A percentile compares a stretch with the other conserved stretches of the same genome.
Evolutionary conservation across 176 grass and related monocot species (phyloP).

Genomic region (Musa troglodytarum): DNA sequence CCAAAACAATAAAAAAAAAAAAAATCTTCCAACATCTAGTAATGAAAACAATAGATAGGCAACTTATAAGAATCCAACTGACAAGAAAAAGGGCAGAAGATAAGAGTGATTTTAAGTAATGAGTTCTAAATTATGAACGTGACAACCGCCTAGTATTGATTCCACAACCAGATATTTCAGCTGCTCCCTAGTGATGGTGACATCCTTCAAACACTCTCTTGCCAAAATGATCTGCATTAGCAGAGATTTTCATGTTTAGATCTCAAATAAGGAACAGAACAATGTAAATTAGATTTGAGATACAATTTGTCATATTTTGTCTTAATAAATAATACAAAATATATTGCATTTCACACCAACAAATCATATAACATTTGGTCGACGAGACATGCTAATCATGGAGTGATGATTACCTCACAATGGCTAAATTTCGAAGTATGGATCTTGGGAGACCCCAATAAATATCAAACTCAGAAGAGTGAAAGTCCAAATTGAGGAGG

Average conservation of each 20-base stretch:
- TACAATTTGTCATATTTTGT: not conserved
- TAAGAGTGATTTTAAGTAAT: not conserved
- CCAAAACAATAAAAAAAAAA: not conserved
- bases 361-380: not conserved
- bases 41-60: not conserved
- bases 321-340: not conserved
- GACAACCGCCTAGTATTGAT: slow-evolving; percentile 82
- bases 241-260: slow-evolving; percentile 5
- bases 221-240: slow-evolving; percentile 83
- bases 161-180: slow-evolving; percentile 95
- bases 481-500: not conserved
- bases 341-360: not conserved
- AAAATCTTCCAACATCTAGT: not conserved
- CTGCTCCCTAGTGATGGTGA: slow-evolving; percentile 78
- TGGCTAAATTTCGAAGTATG: not conserved
- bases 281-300: not conserved
- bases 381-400: not conserved
- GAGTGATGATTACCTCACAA: not conserved
- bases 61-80: not conserved
- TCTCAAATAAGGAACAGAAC: not conserved
- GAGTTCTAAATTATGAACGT: slow-evolving; percentile 45
- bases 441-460: not conserved
- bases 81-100: not conserved
- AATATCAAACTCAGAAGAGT: not conserved
- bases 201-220: slow-evolving; percentile 94